Evolutionary conservation across 805 yeast genomes (phyloP), one percentile per base, ranked within the genome.

Genomic region (Yamadazyma scolyti): DNA sequence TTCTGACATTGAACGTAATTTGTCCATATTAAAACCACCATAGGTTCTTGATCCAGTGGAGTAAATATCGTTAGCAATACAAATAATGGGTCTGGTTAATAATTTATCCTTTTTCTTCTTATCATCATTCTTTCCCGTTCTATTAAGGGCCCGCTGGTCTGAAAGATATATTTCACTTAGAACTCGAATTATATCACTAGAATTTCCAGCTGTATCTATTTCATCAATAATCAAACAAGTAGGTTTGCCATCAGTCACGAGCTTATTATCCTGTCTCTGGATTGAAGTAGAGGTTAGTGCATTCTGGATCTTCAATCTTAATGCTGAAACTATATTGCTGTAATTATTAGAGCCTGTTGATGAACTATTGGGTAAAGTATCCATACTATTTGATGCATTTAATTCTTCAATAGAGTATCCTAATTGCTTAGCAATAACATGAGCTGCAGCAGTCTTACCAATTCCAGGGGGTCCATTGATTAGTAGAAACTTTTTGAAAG

Each of bases 401-500:
- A 90, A 71, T 47, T 90, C 98, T 43, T 82, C 71, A 0, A 83
- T 73, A 27, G 78, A 76, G 52, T 83, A 90, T 0, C 95, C 95
- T 23, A 84, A 73, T 42, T 85, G 95, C 27, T 68, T 70, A 3
- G 96, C 93, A 21, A 88, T 71, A 1, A 87, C 75, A 48, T 89
- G 96, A 0, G 90, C 86, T 2, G 88, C 79, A 0, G 93, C 75
- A 0, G 97, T 89, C 51, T 90, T 90, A 7, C 98, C 98, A 11
- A 82, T 69, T 2, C 98, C 98, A 0, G 96, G 88, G 0, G 96
- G 93, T 0, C 98, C 98, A 51, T 82, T 87, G 8, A 93, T 71
- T 23, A 93, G 60, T 13, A 93, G 51, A 0, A 93, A 68, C 41
- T 76, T 81, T 31, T 71, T 70, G 10, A 54, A 60, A 5, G 68